Percentiles rank a stretch among this genome's conserved stretches.
Evolutionary conservation across 192 early-diverging fungal genomes (phyloP).

Genomic region (Jimgerdemannia flammicorona): DNA sequence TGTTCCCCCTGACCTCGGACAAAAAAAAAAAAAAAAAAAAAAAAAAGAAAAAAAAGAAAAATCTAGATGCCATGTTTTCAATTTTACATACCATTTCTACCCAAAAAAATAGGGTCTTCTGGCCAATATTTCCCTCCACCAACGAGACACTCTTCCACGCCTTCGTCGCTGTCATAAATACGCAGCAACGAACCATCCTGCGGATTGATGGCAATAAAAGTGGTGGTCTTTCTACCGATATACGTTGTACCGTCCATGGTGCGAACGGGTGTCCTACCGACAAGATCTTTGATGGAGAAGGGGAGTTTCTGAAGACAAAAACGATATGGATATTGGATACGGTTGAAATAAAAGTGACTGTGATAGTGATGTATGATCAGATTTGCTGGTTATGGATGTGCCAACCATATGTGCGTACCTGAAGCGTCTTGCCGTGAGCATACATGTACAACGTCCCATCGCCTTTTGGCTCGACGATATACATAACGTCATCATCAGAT

Average conservation of each 20-base stretch:
- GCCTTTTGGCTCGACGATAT: constrained; percentile 74
- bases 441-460: constrained; percentile 64
- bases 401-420: constrained; percentile 39
- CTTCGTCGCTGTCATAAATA: constrained; percentile 48
- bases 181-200: constrained; percentile 56
- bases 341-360: too few relatives aligned
- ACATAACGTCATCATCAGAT: constrained; percentile 43
- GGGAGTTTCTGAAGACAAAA: constrained; percentile 58
- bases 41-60: too few relatives aligned
- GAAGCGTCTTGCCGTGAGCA: constrained; percentile 42
- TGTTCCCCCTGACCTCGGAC: too few relatives aligned
- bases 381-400: too few relatives aligned
- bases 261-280: constrained; percentile 53
- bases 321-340: too few relatives aligned
- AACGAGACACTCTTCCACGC: constrained; percentile 12
- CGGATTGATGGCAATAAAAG: constrained; percentile 69
- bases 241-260: constrained; percentile 56
- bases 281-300: constrained; percentile 67
- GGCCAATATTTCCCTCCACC: constrained; percentile 16
- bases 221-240: constrained; percentile 62
- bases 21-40: too few relatives aligned
- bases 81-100: constrained; percentile 31
- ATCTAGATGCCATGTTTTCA: neutral
- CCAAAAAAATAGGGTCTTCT: constrained; percentile 32
- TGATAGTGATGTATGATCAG: too few relatives aligned